Conservation (phyloP, 495 filamentous ascomycete genomes). For the Amorphotheca resinae region DNA sequence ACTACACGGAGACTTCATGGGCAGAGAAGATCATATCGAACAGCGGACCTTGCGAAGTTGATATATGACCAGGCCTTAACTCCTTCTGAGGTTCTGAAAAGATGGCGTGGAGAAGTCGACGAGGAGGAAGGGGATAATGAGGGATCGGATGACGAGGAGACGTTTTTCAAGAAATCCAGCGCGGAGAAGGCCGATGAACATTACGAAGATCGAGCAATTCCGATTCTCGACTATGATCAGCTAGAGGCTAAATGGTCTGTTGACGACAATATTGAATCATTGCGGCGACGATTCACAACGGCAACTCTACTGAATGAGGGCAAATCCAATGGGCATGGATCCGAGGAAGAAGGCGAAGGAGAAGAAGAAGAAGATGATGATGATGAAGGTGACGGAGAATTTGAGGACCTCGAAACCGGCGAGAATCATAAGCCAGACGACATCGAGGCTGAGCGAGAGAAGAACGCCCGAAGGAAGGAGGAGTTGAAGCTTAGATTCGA, state of each 20-base stretch:
- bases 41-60: constrained; percentile 66
- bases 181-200: constrained; percentile 46
- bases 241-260: constrained; percentile 78
- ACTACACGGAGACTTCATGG: constrained; percentile 62
- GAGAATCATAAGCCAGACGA: constrained; percentile 30
- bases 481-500: constrained; percentile 91
- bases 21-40: constrained; percentile 54
- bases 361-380: constrained; percentile 30
- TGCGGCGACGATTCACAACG: constrained; percentile 63
- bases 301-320: constrained; percentile 43
- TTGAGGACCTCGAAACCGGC: constrained; percentile 78
- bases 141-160: constrained; percentile 53
- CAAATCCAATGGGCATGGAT: constrained; percentile 36
- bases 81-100: constrained; percentile 58
- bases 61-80: constrained; percentile 79
- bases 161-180: constrained; percentile 74
- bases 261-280: constrained; percentile 58
- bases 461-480: constrained; percentile 84
- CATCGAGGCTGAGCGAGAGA: constrained; percentile 75
- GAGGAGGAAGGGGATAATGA: constrained; percentile 38
- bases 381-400: constrained; percentile 75
- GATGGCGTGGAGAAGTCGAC: constrained; percentile 60
- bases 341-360: constrained; percentile 33
- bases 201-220: constrained; percentile 63
- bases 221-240: constrained; percentile 65